Base-by-base conservation (phyloP, 2,329 filamentous ascomycete species). In the Tolypocladium amazonense region DNA sequence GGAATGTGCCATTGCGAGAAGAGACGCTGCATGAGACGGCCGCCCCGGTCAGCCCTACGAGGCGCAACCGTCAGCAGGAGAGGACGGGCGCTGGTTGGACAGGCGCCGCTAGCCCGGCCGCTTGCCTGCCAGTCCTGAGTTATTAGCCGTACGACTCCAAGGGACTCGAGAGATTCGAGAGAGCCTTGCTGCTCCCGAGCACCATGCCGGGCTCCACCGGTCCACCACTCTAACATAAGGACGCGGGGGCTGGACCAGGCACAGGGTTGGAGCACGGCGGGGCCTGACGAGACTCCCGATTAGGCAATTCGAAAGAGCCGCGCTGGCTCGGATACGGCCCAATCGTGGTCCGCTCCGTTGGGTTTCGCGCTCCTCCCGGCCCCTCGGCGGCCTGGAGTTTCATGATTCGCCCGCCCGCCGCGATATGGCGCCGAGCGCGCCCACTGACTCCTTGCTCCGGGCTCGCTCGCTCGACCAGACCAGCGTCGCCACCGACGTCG, bases 41-140 rank as follows among this genome's bases (percentile, higher is more conserved):
- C 37, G 37, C 56, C 56, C 59, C 59, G 56, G 59, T 60, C 59
- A 60, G 59, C 59, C 59, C 59, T 60, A 60, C 59, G 53, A 58
- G 59, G 56, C 59, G 56, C 33, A 50, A 18, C 35, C 56, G 56
- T 58, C 56, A 60, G 56, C 56, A 56, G 18, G 7, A n/a, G 41
- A n/a, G 18, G 27, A 18, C 7, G 18, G 4, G 9, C 18, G 50
- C 27, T 35, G 30, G 18, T 47, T 47, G 43, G 43, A n/a, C 47
- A 15, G 47, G 35, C 20, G 50, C 27, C 1, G 27, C 27, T 30
- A 14, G 27, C 25, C 18, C 47, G 23, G 50, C 27, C 1, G 27
- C 27, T 30, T 6, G 27, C 25, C 18, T 27, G 23, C n/a, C 41
- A 4, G 41, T 25, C 14, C 23, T 15, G 15, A 9, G 4, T 30